Evolutionary conservation across 768 basidiomycete genomes (phyloP).

Genomic region (Sarcomyxa edulis): DNA sequence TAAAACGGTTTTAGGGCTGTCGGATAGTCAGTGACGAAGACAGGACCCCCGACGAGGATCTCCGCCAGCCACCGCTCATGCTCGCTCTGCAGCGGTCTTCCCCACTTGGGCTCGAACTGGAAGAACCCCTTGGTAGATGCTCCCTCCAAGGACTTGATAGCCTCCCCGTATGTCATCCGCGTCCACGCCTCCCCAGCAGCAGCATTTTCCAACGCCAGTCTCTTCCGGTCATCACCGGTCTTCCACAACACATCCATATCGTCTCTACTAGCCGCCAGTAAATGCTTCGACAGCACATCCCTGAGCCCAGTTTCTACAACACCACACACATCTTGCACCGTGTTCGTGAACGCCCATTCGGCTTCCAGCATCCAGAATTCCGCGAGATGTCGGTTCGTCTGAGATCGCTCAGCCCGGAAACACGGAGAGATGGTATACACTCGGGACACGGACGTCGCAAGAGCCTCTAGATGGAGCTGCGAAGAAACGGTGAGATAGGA

Average conservation of each 20-base stretch:
- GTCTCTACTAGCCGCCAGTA: constrained; percentile 7
- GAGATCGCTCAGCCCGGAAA: constrained; percentile 89
- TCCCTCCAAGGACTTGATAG: constrained; percentile 51
- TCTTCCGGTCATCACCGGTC: constrained; percentile 27
- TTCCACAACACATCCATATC: constrained; percentile 36
- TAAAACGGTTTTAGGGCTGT: constrained; percentile 86
- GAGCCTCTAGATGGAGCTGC: constrained; percentile 91
- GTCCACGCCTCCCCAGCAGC: constrained; percentile 47
- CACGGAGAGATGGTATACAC: constrained; percentile 92
- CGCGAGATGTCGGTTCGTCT: constrained; percentile 87
- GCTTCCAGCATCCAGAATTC: constrained; percentile 99
- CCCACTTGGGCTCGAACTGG: constrained; percentile 58
- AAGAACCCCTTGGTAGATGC: constrained; percentile 37
- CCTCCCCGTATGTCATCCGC: constrained; percentile 76
- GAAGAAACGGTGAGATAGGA: constrained; percentile 92
- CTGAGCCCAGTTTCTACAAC: constrained; percentile 25
- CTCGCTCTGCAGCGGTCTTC: constrained; percentile 73
- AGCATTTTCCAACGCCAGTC: constrained; percentile 29
- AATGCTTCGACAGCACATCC: background rate
- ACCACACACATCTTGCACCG: constrained; percentile 40
- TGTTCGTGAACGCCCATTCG: constrained; percentile 58
- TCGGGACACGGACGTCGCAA: constrained; percentile 71
- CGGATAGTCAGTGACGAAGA: constrained; percentile 93
- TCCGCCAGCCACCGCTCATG: constrained; percentile 92
- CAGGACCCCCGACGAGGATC: constrained; percentile 58